Percentiles rank a stretch among this genome's conserved stretches.
These are phyloP conservation scores for Agapanthus africanus DNA, from an alignment of 106 monocot genomes.

Conservation along the genomic window DNA sequence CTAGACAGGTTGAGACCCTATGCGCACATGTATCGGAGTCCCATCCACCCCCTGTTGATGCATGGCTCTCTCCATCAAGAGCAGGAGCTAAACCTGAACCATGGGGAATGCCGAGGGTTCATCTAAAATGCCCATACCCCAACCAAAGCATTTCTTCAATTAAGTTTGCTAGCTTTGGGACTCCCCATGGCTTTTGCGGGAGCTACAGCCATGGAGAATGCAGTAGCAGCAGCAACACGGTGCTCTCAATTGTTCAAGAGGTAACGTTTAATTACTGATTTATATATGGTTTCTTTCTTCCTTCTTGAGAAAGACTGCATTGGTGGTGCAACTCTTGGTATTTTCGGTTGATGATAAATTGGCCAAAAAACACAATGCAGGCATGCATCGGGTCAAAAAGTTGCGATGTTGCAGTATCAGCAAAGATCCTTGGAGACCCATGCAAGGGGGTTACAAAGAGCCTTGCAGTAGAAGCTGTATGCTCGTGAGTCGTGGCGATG, in stretches of 20 bases:
- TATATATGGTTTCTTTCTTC: not conserved
- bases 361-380: constrained; percentile 23
- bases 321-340: too few relatives aligned
- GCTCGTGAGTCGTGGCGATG: constrained; percentile 40
- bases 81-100: constrained; percentile 3
- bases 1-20: constrained; percentile 40
- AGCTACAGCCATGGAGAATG: constrained; percentile 65
- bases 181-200: constrained; percentile 70
- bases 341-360: not conserved
- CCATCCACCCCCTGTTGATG: constrained; percentile 35
- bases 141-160: constrained; percentile 63
- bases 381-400: constrained; percentile 72
- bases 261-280: not conserved
- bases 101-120: constrained; percentile 26
- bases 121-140: constrained; percentile 53
- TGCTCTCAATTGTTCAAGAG: constrained; percentile 41
- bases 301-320: not conserved
- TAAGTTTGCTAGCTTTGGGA: constrained; percentile 90
- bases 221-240: constrained; percentile 27
- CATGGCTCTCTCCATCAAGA: constrained; percentile 21
- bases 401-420: constrained; percentile 53
- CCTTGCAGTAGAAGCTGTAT: constrained; percentile 86
- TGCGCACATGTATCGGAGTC: constrained; percentile 77
- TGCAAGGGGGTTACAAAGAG: constrained; percentile 67
- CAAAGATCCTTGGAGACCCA: constrained; percentile 70